phyloP scores from a whole-genome alignment of 202 grass and related monocot genomes.

The Miscanthus sacchariflorus region DNA sequence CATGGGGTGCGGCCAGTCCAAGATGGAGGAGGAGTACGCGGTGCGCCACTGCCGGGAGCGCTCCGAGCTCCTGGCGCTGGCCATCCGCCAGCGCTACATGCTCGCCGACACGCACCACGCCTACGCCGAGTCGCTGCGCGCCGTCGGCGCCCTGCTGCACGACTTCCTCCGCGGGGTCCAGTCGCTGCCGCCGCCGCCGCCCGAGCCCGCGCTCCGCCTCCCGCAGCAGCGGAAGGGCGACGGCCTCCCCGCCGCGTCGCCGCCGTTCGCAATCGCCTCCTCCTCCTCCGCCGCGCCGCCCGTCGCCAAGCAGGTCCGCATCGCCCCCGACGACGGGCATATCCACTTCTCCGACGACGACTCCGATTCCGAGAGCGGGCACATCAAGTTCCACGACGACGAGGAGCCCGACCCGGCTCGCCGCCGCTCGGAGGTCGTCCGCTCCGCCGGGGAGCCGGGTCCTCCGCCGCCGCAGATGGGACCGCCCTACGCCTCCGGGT shows the following conservation, averaged over 20 bases:
- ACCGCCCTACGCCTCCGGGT: conserved; percentile 39
- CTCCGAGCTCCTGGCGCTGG: conserved; percentile 61
- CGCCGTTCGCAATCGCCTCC: conserved; percentile 35
- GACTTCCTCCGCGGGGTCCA: conserved; percentile 64
- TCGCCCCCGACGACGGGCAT: conserved; percentile 52
- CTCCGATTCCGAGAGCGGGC: conserved; percentile 56
- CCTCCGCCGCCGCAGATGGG: conserved; percentile 44
- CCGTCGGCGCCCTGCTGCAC: conserved; percentile 61
- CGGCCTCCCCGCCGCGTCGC: conserved; percentile 47
- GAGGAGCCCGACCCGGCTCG: conserved; percentile 44
- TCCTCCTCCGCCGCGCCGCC: conserved; percentile 26
- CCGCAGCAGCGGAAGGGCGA: conserved; percentile 71
- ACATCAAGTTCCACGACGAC: conserved; percentile 79
- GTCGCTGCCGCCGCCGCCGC: conserved; percentile 57
- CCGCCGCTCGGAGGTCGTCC: conserved; percentile 30
- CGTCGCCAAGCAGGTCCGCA: conserved; percentile 55
- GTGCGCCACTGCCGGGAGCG: conserved; percentile 76
- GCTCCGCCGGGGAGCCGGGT: conserved; percentile 2
- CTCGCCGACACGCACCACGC: conserved; percentile 87
- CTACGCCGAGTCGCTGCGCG: conserved; percentile 66
- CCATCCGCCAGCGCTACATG: conserved; percentile 73
- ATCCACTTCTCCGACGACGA: conserved; percentile 75
- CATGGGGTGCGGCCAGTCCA: conserved; percentile 92
- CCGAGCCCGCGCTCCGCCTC: conserved; percentile 65
- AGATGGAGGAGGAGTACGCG: conserved; percentile 78